These are phyloP conservation scores for Brasenia schreberi DNA, from an alignment of 164 flowering plant genomes.

Conservation along the genomic window DNA sequence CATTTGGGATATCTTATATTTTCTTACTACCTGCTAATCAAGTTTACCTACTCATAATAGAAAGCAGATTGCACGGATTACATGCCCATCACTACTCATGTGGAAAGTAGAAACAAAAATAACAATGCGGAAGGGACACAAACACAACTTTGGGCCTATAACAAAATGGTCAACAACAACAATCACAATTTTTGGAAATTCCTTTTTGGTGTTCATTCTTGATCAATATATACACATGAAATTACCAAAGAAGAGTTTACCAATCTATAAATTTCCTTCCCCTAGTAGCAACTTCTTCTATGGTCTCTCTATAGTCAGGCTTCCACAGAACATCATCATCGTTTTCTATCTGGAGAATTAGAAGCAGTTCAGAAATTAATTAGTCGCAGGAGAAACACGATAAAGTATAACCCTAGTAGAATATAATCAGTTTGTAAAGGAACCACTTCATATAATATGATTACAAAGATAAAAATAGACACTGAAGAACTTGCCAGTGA, in stretches of 20 bases:
- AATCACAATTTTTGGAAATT: too few species aligned
- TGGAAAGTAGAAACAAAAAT: too few species aligned
- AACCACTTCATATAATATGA: not conserved
- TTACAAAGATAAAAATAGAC: not conserved
- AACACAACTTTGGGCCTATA: too few species aligned
- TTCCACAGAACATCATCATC: slow-evolving; percentile 73
- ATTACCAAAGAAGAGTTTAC: slow-evolving; percentile 15
- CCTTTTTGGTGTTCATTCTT: too few species aligned
- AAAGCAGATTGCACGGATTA: too few species aligned
- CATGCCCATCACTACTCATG: too few species aligned
- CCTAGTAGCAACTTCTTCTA: slow-evolving; percentile 71
- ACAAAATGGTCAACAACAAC: too few species aligned
- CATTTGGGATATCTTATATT: too few species aligned
- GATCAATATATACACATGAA: not conserved
- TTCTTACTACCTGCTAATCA: too few species aligned
- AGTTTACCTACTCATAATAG: too few species aligned
- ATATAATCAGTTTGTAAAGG: too few species aligned
- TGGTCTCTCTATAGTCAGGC: slow-evolving; percentile 56
- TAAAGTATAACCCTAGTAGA: not conserved
- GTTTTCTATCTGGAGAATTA: slow-evolving; percentile 50
- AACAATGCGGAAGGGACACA: too few species aligned
- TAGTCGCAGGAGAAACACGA: not conserved
- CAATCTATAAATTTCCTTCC: slow-evolving; percentile 73
- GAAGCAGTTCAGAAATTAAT: not conserved
- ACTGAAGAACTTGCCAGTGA: slow-evolving; percentile 47